Evolutionary conservation across 345 rosid species (phyloP), one percentile per base, ranked within the genome.

Genomic region (Sisymbrium irio): DNA sequence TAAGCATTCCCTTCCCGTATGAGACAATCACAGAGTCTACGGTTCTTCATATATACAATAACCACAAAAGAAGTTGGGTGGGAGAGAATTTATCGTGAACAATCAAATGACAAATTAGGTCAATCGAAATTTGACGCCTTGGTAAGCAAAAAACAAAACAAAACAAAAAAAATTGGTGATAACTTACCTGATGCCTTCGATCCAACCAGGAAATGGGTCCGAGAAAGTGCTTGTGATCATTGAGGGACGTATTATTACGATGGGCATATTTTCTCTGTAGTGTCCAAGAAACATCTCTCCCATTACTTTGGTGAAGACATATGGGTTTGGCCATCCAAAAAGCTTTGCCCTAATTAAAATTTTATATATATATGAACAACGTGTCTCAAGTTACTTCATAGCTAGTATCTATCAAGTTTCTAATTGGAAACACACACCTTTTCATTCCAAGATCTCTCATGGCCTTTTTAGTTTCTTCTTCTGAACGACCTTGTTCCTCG

Each of bases 161-260:
- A 7, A 2, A 4, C 10, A n/a, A 4, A 20, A 20, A 49, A 17
- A 45, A 17, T 32, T 14, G 15, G 45, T 33, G 67, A 41, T 25
- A 40, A 3, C 61, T 39, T 67, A 85, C 96, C 84, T 88, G 14
- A 82, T 15, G 17, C 98, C 97, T 84, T 93, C 98, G 59, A 79
- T 84, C 98, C 98, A 93, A 9, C 98, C 97, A 0, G 92, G 86
- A 74, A 93, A 90, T 9, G 98, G 96, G 19, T 90, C 91, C 41
- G 69, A 85, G 93, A 67, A 75, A 51, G 98, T 93, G 69, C 97
- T 87, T 6, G 87, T 85, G 46, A 93, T 49, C 30, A 93, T 87
- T 3, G 95, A 77, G 1, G 98, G 97, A 5, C 98, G 88, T 30
- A 85, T 65, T 33, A 86, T 82, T 20, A 85, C 93, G 0, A 84